Base-by-base conservation (phyloP, 2,329 filamentous ascomycete species). In the Venturia oleaginea region DNA sequence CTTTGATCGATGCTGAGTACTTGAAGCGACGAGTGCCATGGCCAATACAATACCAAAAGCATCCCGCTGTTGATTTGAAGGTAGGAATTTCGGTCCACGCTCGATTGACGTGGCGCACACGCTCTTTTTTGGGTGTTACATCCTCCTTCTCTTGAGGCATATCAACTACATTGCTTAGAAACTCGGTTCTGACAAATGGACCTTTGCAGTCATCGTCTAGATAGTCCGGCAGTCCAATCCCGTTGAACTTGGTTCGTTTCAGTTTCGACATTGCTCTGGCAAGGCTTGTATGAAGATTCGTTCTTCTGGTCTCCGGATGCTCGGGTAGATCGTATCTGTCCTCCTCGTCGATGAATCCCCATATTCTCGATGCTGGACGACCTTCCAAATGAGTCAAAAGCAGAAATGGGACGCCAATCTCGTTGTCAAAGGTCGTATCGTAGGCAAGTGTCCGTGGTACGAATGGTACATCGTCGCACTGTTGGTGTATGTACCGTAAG, bases 351-450 rank as follows among this genome's bases (percentile, higher is more conserved):
- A 60, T 13, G n/a, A 32, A 34, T 1, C n/a, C 65, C 70, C 68
- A 71, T 32, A 70, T 42, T 19, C 65, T 27, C 24, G 34, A 48
- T 4, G 68, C 66, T 6, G 66, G 43, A 0, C 62, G 60, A n/a
- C 70, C 70, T 5, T 64, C 0, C 3, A 70, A 15, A 43, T 61
- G 64, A 34, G 63, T 65, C 68, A 69, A 68, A 15, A 71, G 46
- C 17, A 70, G 67, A 48, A 66, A 71, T 13, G 70, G 70, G 13
- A 65, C 65, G 3, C 64, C 54, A 37, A 70, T 66, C 3, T 32
- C 38, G 43, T 70, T 72, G 7, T 67, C 30, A 13, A 67, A 24
- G 7, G 61, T 57, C 1, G 59, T 40, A 38, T 69, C 66, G 42
- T 67, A 70, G 11, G 62, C 65, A 24, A 69, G 32, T 46, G 69